A percentile compares a stretch with the other conserved stretches of the same genome.
phyloP scores from a whole-genome alignment of 164 flowering plant species.

The Macadamia integrifolia region DNA sequence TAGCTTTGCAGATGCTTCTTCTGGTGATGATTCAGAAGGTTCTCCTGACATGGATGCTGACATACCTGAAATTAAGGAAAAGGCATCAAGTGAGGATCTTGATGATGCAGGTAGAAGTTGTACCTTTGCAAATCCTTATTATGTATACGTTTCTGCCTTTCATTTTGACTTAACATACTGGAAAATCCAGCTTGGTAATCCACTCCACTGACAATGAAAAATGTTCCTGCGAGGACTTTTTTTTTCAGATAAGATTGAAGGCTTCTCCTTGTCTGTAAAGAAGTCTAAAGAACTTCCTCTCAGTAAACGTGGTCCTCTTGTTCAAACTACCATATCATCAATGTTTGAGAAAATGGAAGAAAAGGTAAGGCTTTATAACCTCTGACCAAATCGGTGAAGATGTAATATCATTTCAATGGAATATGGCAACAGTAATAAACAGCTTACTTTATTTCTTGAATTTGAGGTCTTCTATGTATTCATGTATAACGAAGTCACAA shows the following conservation, averaged over 20 bases:
- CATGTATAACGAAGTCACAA: too few relatives aligned
- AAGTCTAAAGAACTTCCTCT: constrained; percentile 23
- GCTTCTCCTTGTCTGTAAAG: constrained; percentile 16
- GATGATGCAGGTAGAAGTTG: constrained; percentile 5
- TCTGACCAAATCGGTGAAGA: not conserved
- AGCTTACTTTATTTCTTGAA: too few relatives aligned
- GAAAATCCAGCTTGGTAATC: constrained; percentile 10
- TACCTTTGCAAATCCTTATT: constrained; percentile 12
- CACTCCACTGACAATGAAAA: constrained; percentile 19
- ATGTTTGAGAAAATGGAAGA: constrained; percentile 64
- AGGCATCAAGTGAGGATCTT: constrained; percentile 16
- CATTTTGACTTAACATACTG: constrained; percentile 20
- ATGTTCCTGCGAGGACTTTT: constrained; percentile 13
- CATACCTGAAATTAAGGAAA: constrained; percentile 30
- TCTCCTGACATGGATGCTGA: constrained; percentile 32
- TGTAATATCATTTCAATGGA: not conserved
- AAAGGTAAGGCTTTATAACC: constrained; percentile 34
- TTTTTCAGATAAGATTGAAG: constrained; percentile 16
- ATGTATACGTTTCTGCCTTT: not conserved
- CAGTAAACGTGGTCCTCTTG: constrained; percentile 38
- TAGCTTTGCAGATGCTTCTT: constrained; percentile 57
- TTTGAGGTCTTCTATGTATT: too few relatives aligned
- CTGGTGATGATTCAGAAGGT: constrained; percentile 36
- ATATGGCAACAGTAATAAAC: too few relatives aligned
- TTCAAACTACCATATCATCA: constrained; percentile 41